Base-by-base conservation (phyloP, 768 basidiomycete genomes). In the Trametes villosa region DNA sequence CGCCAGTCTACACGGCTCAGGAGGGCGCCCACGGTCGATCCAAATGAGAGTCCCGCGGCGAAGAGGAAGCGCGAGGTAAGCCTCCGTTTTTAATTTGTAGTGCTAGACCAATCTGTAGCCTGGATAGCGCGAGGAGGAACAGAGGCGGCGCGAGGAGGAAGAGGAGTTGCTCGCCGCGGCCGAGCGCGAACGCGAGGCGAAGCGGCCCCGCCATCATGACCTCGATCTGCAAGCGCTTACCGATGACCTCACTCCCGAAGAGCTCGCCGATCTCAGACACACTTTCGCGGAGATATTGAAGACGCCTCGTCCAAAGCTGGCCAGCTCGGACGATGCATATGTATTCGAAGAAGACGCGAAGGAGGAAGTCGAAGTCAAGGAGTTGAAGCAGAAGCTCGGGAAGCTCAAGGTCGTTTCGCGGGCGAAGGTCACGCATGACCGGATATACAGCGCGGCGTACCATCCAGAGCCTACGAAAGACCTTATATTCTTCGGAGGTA, bases 401-500 rank as follows among this genome's bases (percentile, higher is more conserved):
- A 73, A 76, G 31, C 67, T 94, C 70, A 84, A 82, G 59, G 77
- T 93, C n/a, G 79, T 89, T 2, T 83, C 89, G 31, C 80, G 90
- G 56, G 92, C 92, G 15, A 94, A 93, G 72, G 91, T 94, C 9
- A 92, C 88, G 1, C 77, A 84, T 62, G 81, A 88, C 60, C 77
- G 92, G 22, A 70, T 94, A 1, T 94, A 94, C 67, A 86, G 87
- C 62, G 86, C 89, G 31, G 85, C 84, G 15, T 94, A 89, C 71
- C 92, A 94, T 70, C 90, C 92, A 4, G 91, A 91, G 64, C 78
- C 80, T 20, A 83, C 86, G 13, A 92, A 90, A 66, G 92, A 94
- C 72, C 72, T 94, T 13, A 81, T 94, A n/a, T 93, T 94, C 70
- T 91, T 94, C 70, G 92, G 92, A 71, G 91, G 91, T 88, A 59